These are phyloP conservation scores for Neurospora tetraspora DNA, from an alignment of 495 filamentous ascomycete genomes.

Conservation along the genomic window DNA sequence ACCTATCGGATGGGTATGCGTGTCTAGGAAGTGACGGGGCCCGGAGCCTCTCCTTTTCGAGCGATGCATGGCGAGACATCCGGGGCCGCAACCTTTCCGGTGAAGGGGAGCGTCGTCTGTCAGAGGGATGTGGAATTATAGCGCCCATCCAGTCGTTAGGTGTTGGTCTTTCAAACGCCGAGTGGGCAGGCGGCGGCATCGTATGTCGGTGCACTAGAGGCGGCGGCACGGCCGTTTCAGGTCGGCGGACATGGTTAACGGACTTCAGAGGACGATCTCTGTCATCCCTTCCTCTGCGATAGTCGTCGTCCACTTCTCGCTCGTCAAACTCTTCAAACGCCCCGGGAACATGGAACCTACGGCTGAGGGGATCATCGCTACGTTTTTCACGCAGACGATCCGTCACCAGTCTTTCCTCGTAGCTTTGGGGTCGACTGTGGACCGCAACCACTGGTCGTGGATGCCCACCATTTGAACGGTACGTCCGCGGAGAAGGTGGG, in stretches of 20 bases:
- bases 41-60: conserved; percentile 1
- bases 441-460: conserved; percentile 3
- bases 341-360: conserved; percentile 34
- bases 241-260: conserved; percentile 32
- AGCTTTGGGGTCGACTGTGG: conserved; percentile 32
- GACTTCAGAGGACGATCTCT: conserved; percentile 29
- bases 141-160: conserved; percentile 8
- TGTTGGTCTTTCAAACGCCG: conserved; percentile 18
- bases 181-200: conserved; percentile 24
- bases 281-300: conserved; percentile 6
- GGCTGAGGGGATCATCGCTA: conserved; percentile 45
- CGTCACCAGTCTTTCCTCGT: conserved; percentile 43
- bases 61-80: conserved; percentile 4
- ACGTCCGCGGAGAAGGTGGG: conserved; percentile 19
- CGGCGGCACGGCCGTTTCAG: conserved; percentile 28
- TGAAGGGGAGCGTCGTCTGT: conserved; percentile 12
- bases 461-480: conserved; percentile 13
- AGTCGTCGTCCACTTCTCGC: conserved; percentile 23
- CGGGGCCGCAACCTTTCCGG: conserved; percentile 5
- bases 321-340: conserved; percentile 34
- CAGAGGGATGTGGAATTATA: conserved; percentile 7
- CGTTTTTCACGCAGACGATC: conserved; percentile 42
- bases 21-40: neutral
- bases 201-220: conserved; percentile 14
- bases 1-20: neutral